Evolutionary conservation across 2,329 filamentous ascomycete genomes (phyloP).

Genomic region (Fulvia fulva): DNA sequence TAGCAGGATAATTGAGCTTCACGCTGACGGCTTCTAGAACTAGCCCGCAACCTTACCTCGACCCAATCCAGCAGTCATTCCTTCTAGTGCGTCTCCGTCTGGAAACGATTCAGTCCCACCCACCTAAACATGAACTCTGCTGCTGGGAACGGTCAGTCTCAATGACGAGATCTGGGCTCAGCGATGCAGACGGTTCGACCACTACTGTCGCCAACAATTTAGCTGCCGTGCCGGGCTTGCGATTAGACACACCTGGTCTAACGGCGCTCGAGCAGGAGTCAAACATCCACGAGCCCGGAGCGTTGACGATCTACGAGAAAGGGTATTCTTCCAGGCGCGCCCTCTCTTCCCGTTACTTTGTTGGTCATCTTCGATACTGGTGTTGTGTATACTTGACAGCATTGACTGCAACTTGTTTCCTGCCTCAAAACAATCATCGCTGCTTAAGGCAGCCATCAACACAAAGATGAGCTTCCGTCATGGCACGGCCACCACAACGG

Average conservation of each 20-base stretch:
- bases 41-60: background rate
- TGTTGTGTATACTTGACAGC: background rate
- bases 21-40: background rate
- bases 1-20: background rate
- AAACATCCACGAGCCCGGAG: background rate
- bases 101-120: background rate
- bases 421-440: background rate
- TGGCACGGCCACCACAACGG: conserved; percentile 30
- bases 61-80: conserved; percentile 2
- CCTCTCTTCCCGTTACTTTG: background rate
- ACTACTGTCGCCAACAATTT: background rate
- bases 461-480: conserved; percentile 28
- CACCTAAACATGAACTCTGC: background rate
- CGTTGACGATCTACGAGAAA: background rate
- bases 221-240: background rate
- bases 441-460: background rate
- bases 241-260: background rate
- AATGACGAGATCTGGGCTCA: background rate
- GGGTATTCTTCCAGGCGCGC: background rate
- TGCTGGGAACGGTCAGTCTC: background rate
- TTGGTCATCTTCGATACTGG: background rate
- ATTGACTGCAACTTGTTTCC: background rate
- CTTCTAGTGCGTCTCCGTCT: background rate
- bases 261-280: background rate
- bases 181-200: background rate